phyloP scores from a whole-genome alignment of 2,329 filamentous ascomycete species.

The Fusarium papillatum region DNA sequence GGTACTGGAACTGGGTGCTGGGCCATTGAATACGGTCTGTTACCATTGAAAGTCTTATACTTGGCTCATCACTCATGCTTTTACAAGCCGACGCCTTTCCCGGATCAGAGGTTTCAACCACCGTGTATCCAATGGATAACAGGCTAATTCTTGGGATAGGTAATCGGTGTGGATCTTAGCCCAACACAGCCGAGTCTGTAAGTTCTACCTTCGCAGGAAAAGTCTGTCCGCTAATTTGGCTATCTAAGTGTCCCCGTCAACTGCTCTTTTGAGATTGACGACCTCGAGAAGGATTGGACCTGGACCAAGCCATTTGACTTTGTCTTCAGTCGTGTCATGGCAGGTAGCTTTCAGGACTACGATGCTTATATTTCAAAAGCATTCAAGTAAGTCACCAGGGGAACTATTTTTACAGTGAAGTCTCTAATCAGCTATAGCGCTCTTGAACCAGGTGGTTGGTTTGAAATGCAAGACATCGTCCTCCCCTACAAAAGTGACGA shows the following conservation, averaged over 20 bases:
- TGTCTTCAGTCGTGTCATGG: constrained; percentile 13
- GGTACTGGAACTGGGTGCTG: constrained; percentile 21
- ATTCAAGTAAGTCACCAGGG: not conserved
- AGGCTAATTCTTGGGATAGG: too few species aligned
- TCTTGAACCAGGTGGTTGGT: constrained; percentile 11
- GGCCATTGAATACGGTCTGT: constrained; percentile 27
- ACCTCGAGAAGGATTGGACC: constrained; percentile 22
- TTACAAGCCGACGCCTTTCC: constrained; percentile 5
- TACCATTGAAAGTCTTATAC: too few species aligned
- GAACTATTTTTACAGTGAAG: accelerated
- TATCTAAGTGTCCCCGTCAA: constrained; percentile 11
- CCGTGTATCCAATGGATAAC: too few species aligned
- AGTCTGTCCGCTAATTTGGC: too few species aligned
- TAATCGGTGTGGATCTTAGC: constrained; percentile 19
- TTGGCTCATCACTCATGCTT: too few species aligned
- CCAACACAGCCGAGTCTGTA: constrained; percentile 16
- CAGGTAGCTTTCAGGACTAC: constrained; percentile 10
- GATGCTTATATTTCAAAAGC: constrained; percentile 7
- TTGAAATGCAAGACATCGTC: constrained; percentile 16
- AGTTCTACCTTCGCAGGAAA: too few species aligned
- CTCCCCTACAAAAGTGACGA: constrained; percentile 10
- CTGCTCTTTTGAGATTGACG: constrained; percentile 15
- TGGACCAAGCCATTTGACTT: constrained; percentile 11
- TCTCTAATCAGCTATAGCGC: not conserved
- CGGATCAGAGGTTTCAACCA: too few species aligned